A percentile compares a stretch with the other conserved stretches of the same genome.
Evolutionary conservation across 2,329 filamentous ascomycete genomes (phyloP).

Genomic region (Cadophora luteo-olivacea): DNA sequence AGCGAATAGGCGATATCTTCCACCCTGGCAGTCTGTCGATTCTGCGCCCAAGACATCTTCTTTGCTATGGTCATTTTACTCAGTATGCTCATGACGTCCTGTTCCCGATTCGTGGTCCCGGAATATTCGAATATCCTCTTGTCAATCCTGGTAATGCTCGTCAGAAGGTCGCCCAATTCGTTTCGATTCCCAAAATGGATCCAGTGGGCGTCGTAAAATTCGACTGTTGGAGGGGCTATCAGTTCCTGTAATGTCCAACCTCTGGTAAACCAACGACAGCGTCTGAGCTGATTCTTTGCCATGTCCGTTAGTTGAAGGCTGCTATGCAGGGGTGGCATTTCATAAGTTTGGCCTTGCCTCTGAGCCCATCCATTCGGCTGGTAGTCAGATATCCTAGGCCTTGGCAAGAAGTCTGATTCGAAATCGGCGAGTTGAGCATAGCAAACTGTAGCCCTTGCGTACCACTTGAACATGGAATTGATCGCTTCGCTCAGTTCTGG

Average conservation of each 20-base stretch:
- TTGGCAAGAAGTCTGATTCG: not conserved
- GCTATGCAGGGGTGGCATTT: conserved; percentile 16
- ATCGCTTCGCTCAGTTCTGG: conserved; percentile 25
- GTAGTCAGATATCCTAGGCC: not conserved
- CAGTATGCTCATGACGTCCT: not conserved
- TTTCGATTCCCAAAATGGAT: conserved; percentile 10
- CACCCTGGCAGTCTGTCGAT: conserved; percentile 40
- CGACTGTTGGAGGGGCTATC: conserved; percentile 7
- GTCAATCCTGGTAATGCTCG: conserved; percentile 11
- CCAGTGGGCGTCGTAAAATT: conserved; percentile 19
- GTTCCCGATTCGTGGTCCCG: not conserved
- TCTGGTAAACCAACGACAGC: conserved; percentile 12
- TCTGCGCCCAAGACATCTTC: conserved; percentile 47
- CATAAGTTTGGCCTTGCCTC: not conserved
- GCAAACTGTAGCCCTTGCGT: conserved; percentile 20
- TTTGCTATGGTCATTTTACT: conserved; percentile 41
- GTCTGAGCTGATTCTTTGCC: not conserved
- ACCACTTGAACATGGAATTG: conserved; percentile 29
- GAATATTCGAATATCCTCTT: not conserved
- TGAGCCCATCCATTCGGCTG: not conserved
- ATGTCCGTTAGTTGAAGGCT: not conserved
- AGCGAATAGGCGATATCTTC: conserved; percentile 45
- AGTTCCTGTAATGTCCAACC: conserved; percentile 18
- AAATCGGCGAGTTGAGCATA: conserved; percentile 26
- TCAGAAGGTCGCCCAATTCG: conserved; percentile 6